Percentiles rank a stretch among this genome's conserved stretches.
These are phyloP conservation scores for Paramyrothecium sp. DNA, from an alignment of 2,329 filamentous ascomycete genomes.

Conservation along the genomic window DNA sequence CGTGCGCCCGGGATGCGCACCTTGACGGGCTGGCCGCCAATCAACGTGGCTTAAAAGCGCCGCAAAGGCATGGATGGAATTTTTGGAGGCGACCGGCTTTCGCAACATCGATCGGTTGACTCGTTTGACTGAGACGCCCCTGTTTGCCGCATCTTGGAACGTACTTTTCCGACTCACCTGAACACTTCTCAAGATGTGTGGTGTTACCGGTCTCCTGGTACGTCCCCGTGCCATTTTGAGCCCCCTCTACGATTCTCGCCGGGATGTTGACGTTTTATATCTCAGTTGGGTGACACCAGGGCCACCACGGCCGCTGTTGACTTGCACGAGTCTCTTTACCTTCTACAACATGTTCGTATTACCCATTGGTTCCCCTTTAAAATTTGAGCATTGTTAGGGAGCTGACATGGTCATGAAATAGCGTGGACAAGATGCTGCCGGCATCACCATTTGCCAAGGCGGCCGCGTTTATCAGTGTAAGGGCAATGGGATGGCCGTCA, in stretches of 20 bases:
- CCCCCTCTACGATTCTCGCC: neutral
- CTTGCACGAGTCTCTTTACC: constrained; percentile 70
- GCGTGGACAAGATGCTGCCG: constrained; percentile 84
- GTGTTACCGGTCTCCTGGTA: constrained; percentile 7
- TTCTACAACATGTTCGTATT: constrained; percentile 52
- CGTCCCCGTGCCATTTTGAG: neutral
- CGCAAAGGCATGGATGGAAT: too few species aligned
- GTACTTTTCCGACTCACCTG: too few species aligned
- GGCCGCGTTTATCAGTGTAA: constrained; percentile 88
- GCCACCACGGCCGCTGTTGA: constrained; percentile 55
- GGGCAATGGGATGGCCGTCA: constrained; percentile 73
- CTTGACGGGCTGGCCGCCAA: too few species aligned
- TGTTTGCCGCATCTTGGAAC: too few species aligned
- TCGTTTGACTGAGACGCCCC: too few species aligned
- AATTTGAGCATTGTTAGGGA: constrained; percentile 14
- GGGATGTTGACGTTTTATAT: neutral
- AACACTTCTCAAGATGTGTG: constrained; percentile 2
- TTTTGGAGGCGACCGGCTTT: too few species aligned
- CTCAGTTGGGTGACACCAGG: constrained; percentile 29
- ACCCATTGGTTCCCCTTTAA: constrained; percentile 8
- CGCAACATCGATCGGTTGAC: too few species aligned
- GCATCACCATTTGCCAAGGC: constrained; percentile 75
- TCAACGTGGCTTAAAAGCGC: too few species aligned
- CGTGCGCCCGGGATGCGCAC: too few species aligned
- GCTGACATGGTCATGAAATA: constrained; percentile 33